phyloP scores from a whole-genome alignment of 2,329 filamentous ascomycete genomes.

The Phaeomoniella chlamydospora region DNA sequence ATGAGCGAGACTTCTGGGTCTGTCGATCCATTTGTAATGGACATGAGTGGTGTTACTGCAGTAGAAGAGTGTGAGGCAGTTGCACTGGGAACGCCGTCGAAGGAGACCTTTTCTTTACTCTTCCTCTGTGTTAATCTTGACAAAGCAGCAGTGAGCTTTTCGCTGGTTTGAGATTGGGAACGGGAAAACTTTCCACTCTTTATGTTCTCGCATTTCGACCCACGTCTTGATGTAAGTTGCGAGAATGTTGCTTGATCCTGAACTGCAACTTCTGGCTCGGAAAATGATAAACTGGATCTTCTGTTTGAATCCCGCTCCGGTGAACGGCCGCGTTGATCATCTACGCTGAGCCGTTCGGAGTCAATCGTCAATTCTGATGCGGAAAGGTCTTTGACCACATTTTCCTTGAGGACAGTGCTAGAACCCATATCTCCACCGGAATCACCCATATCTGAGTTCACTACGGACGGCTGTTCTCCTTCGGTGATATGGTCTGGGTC shows the following conservation, averaged over 20 bases:
- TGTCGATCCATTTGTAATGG: no score
- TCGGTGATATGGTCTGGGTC: constrained; percentile 26
- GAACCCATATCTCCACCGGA: not conserved
- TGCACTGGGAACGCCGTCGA: no score
- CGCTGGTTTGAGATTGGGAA: not conserved
- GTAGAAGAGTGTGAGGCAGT: no score
- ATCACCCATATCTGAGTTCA: not conserved
- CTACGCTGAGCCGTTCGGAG: not conserved
- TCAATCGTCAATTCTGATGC: not conserved
- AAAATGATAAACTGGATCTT: not conserved
- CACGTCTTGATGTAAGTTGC: not conserved
- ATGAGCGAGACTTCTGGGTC: no score
- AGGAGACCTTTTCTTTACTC: not conserved
- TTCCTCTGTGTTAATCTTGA: not conserved
- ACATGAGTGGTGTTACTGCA: no score
- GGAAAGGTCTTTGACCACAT: not conserved
- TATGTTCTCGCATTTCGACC: not conserved
- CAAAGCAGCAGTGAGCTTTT: not conserved
- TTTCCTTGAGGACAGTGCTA: not conserved
- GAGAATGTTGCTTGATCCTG: not conserved
- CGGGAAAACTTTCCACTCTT: not conserved
- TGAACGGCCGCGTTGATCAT: not conserved
- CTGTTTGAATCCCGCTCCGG: not conserved
- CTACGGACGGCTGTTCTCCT: constrained; percentile 16
- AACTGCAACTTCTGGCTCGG: not conserved